A percentile compares a stretch with the other conserved stretches of the same genome.
These are phyloP conservation scores for Larix sibirica DNA, from an alignment of 83 land plant species.

Conservation along the genomic window DNA sequence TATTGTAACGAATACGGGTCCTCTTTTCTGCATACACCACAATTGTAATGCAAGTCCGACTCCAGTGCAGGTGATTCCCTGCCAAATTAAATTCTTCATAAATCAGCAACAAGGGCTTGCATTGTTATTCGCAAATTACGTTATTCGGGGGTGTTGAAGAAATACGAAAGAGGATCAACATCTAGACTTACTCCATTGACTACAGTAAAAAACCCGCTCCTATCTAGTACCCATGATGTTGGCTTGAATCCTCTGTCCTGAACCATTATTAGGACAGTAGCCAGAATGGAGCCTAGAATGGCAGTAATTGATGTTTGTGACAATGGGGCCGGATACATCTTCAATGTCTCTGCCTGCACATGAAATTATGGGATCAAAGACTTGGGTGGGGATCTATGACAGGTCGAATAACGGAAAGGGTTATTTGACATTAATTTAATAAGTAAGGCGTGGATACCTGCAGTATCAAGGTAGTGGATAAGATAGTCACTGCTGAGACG, in stretches of 20 bases:
- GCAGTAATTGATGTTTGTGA: not conserved
- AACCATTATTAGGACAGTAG: not conserved
- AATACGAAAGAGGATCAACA: not conserved
- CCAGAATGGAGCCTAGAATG: not conserved
- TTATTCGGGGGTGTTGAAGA: not conserved
- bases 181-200: conserved; percentile 21
- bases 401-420: too few species aligned
- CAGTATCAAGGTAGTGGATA: not conserved
- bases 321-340: conserved; percentile 1
- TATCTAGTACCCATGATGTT: not conserved
- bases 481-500: not conserved
- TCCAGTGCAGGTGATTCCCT: not conserved
- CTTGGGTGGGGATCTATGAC: too few species aligned
- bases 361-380: too few species aligned
- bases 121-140: not conserved
- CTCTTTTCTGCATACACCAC: conserved; percentile 45
- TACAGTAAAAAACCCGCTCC: not conserved
- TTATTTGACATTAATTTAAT: too few species aligned
- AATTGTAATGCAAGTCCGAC: conserved; percentile 2
- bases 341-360: not conserved
- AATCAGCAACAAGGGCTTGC: not conserved
- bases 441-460: not conserved
- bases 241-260: not conserved
- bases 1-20: conserved; percentile 46
- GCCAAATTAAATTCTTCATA: not conserved